phyloP scores from a whole-genome alignment of 1,284 basidiomycete genomes.

The Microbotryum lychnidis-dioicae region DNA sequence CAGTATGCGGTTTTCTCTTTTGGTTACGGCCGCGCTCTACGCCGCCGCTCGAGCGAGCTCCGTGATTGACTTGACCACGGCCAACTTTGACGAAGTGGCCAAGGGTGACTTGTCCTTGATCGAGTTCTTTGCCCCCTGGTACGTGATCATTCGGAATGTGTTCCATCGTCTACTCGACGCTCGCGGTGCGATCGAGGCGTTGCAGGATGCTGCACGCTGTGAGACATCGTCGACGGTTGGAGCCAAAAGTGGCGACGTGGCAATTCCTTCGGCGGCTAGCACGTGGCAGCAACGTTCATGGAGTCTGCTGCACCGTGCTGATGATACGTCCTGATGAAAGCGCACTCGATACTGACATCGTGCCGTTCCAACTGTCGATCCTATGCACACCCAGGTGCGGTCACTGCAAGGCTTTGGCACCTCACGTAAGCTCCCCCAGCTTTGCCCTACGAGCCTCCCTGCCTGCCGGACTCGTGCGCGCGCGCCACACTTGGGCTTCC shows the following conservation, averaged over 20 bases:
- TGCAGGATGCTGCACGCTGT: background rate
- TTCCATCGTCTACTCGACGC: background rate
- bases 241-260: background rate
- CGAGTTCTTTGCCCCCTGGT: conserved; percentile 94
- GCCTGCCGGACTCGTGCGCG: background rate
- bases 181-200: background rate
- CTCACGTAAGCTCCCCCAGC: conserved; percentile 28
- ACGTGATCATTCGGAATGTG: conserved; percentile 27
- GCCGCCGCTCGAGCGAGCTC: conserved; percentile 20
- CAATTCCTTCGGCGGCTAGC: background rate
- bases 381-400: conserved; percentile 23
- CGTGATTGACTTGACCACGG: conserved; percentile 31
- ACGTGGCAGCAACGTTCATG: conserved; percentile 2
- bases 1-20: conserved; percentile 11
- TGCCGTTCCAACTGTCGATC: conserved; percentile 2
- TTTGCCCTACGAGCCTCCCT: conserved; percentile 28
- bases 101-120: conserved; percentile 75
- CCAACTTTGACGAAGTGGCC: conserved; percentile 63
- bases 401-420: conserved; percentile 67
- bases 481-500: too few species aligned
- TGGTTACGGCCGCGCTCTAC: conserved; percentile 14
- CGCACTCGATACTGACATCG: background rate
- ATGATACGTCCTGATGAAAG: background rate
- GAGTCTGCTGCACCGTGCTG: background rate
- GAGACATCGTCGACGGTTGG: background rate